Percentiles rank a stretch among this genome's conserved stretches.
Evolutionary conservation across 2,329 filamentous ascomycete genomes (phyloP).

Genomic region (Diaporthe sp.): DNA sequence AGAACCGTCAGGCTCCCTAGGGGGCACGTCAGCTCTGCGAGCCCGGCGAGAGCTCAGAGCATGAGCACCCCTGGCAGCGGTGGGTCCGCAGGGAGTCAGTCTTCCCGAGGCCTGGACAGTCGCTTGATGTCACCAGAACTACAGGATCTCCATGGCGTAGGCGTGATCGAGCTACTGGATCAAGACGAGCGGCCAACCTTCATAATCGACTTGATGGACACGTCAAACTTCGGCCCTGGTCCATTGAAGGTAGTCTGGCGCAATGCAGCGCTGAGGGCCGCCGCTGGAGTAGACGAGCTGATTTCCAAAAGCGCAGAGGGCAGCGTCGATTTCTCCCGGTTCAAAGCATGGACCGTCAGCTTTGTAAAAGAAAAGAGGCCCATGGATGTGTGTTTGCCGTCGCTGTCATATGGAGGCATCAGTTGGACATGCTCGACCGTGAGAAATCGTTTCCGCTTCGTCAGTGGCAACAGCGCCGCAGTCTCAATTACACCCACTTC

Average conservation of each 20-base stretch:
- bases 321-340: slow-evolving; percentile 65
- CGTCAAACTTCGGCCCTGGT: slow-evolving; percentile 62
- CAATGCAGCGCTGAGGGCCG: slow-evolving; percentile 73
- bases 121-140: slow-evolving; percentile 58
- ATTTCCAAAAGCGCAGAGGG: slow-evolving; percentile 61
- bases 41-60: slow-evolving; percentile 52
- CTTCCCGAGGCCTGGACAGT: slow-evolving; percentile 63
- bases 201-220: slow-evolving; percentile 74
- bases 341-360: slow-evolving; percentile 76
- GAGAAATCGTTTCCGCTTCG: slow-evolving; percentile 73
- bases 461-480: slow-evolving; percentile 65
- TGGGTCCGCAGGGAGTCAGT: slow-evolving; percentile 63
- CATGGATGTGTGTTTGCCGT: slow-evolving; percentile 63
- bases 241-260: slow-evolving; percentile 73
- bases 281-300: slow-evolving; percentile 64
- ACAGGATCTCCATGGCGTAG: slow-evolving; percentile 71
- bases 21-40: slow-evolving; percentile 61
- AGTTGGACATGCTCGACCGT: slow-evolving; percentile 79
- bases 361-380: slow-evolving; percentile 63
- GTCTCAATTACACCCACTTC: slow-evolving; percentile 52
- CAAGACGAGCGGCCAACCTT: slow-evolving; percentile 82
- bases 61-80: slow-evolving; percentile 64
- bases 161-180: slow-evolving; percentile 78
- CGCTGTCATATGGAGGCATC: slow-evolving; percentile 71
- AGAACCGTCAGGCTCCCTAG: slow-evolving; percentile 67